Evolutionary conservation across 2,329 filamentous ascomycete species (phyloP).

Genomic region (Fusarium newnesense): DNA sequence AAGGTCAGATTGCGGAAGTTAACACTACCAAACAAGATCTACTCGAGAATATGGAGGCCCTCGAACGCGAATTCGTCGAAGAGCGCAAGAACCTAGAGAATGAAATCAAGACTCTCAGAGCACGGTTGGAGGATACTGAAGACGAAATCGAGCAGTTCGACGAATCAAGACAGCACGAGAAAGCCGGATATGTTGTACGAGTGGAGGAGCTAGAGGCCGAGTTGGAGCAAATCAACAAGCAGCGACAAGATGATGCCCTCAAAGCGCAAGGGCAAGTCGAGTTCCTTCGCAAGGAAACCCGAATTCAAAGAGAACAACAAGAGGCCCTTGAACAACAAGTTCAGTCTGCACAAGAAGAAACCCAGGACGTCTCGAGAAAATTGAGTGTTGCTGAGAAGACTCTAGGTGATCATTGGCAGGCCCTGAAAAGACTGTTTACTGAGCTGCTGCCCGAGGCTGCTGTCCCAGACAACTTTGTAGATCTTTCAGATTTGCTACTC

Average conservation of each 20-base stretch:
- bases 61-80: conserved; percentile 86
- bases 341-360: conserved; percentile 65
- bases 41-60: conserved; percentile 91
- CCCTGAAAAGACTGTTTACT: conserved; percentile 67
- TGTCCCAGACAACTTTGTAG: conserved; percentile 65
- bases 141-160: conserved; percentile 89
- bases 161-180: conserved; percentile 85
- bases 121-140: conserved; percentile 86
- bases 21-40: conserved; percentile 94
- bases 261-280: conserved; percentile 72
- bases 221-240: conserved; percentile 70
- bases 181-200: conserved; percentile 74
- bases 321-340: conserved; percentile 68
- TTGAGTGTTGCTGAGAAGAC: conserved; percentile 62
- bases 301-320: conserved; percentile 68
- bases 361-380: conserved; percentile 61
- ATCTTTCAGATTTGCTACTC: conserved; percentile 69
- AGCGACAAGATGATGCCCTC: conserved; percentile 65
- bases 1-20: conserved; percentile 80
- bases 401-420: conserved; percentile 61
- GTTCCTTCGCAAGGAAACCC: conserved; percentile 69
- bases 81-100: conserved; percentile 86
- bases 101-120: conserved; percentile 80
- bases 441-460: conserved; percentile 65
- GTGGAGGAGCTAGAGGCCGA: conserved; percentile 77